A percentile compares a stretch with the other conserved stretches of the same genome.
phyloP scores from a whole-genome alignment of 2,329 filamentous ascomycete genomes.

The Penicillium sclerotiorum region DNA sequence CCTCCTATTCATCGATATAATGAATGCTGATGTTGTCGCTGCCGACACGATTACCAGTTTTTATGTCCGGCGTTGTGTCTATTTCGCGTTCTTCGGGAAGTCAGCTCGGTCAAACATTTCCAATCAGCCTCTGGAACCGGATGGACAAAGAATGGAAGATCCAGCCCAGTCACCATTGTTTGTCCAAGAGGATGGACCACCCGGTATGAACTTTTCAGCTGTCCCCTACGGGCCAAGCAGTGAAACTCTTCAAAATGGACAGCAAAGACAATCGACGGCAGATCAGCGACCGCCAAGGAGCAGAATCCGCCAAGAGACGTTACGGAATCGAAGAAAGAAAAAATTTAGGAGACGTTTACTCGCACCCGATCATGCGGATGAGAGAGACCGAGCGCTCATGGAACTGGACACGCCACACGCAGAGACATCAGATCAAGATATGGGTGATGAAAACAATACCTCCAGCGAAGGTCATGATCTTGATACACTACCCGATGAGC shows the following conservation, averaged over 20 bases:
- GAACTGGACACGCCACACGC: constrained; percentile 9
- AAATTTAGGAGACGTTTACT: constrained; percentile 8
- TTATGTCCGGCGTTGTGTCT: constrained; percentile 27
- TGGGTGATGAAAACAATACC: constrained; percentile 10
- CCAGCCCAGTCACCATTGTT: neutral
- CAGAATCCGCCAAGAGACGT: constrained; percentile 2
- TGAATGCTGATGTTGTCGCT: constrained; percentile 13
- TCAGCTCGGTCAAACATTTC: neutral
- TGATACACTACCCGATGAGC: neutral
- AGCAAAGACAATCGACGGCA: neutral
- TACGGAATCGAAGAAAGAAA: constrained; percentile 6
- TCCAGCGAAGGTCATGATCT: constrained; percentile 6
- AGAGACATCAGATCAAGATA: constrained; percentile 12
- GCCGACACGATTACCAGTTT: constrained; percentile 20
- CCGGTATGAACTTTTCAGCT: neutral
- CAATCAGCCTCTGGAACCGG: neutral
- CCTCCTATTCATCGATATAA: constrained; percentile 23
- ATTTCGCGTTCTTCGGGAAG: constrained; percentile 28
- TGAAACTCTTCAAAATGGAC: neutral
- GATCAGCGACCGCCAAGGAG: constrained; percentile 5
- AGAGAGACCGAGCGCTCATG: constrained; percentile 16
- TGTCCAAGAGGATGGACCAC: neutral
- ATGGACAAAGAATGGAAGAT: neutral
- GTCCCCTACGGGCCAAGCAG: neutral
- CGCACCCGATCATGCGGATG: neutral